Base-by-base conservation (phyloP, 208 protist species). In the Kentomonas sorsogonicus region DNA sequence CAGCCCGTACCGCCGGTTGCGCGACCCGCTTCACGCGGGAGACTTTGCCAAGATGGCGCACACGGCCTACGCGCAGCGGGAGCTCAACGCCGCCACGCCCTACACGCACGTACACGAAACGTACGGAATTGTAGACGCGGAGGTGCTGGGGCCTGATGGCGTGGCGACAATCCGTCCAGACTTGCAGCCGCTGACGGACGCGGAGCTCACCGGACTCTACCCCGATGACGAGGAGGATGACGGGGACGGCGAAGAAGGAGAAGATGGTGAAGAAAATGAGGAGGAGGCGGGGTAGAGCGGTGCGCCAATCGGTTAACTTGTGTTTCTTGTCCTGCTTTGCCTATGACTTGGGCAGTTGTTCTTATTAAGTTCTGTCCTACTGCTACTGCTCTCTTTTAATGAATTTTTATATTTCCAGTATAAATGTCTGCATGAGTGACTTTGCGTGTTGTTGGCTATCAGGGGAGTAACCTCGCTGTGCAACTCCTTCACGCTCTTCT, bases 1-100 rank as follows among this genome's bases (percentile, higher is more conserved):
- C 70, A 89, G 74, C 9, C 87, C 87, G 1, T 85, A 83, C 53
- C 66, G 83, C 13, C 34, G 57, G n/a, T 50, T 63, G 15, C 69
- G 81, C 5, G 87, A 94, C 52, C 83, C 87, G 22, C 61, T 87
- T 15, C 48, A 26, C 18, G 29, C 54, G 36, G 60, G 36, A 33
- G n/a, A n/a, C n/a, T n/a, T n/a, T n/a, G n/a, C n/a, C n/a, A n/a
- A n/a, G n/a, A n/a, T n/a, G n/a, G n/a, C n/a, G n/a, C n/a, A n/a
- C n/a, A n/a, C n/a, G n/a, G n/a, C n/a, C n/a, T n/a, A n/a, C n/a
- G n/a, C n/a, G n/a, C n/a, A n/a, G n/a, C n/a, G n/a, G n/a, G n/a
- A n/a, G n/a, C n/a, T n/a, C n/a, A n/a, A n/a, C n/a, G n/a, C n/a
- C n/a, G n/a, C n/a, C n/a, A n/a, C n/a, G n/a, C n/a, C n/a, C n/a